phyloP scores from a whole-genome alignment of 139 green algal genomes.

The Micractinium conductrix region DNA sequence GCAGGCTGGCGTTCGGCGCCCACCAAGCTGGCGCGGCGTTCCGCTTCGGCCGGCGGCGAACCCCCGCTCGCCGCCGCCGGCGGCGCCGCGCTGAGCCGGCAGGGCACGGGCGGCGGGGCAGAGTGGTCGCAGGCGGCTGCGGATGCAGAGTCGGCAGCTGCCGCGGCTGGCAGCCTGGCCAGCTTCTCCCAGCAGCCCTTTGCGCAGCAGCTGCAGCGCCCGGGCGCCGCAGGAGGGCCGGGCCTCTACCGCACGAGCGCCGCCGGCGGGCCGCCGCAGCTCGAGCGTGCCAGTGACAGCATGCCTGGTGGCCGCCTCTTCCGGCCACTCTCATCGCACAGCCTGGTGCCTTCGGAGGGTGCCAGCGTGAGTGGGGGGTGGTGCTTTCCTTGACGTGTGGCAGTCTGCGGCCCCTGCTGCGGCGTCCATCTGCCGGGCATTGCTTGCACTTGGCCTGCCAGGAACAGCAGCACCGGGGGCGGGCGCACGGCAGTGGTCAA shows the following conservation, averaged over 20 bases:
- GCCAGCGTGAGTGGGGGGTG: not conserved
- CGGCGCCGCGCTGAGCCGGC: slow-evolving; percentile 3
- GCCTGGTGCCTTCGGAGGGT: slow-evolving; percentile 7
- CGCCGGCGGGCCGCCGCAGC: not conserved
- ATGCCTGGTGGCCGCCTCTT: not conserved
- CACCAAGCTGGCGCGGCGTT: slow-evolving; percentile 21
- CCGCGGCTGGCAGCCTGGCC: not conserved
- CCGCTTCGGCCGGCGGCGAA: not conserved
- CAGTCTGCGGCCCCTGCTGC: not conserved
- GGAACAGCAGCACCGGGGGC: too few species aligned
- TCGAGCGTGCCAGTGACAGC: not conserved
- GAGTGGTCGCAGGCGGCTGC: not conserved
- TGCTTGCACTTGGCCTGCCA: too few species aligned
- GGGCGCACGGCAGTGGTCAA: too few species aligned
- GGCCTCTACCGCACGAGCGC: too few species aligned
- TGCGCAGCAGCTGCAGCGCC: not conserved
- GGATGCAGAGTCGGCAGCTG: not conserved
- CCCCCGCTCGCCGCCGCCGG: too few species aligned
- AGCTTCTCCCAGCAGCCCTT: not conserved
- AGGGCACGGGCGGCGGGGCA: not conserved
- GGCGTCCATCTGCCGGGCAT: too few species aligned
- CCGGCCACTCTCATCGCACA: slow-evolving; percentile 3
- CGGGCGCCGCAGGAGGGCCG: too few species aligned
- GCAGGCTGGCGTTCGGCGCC: slow-evolving; percentile 24
- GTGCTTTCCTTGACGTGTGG: not conserved